phyloP scores from a whole-genome alignment of 2,329 filamentous ascomycete genomes.

The Cercospora zeina region DNA sequence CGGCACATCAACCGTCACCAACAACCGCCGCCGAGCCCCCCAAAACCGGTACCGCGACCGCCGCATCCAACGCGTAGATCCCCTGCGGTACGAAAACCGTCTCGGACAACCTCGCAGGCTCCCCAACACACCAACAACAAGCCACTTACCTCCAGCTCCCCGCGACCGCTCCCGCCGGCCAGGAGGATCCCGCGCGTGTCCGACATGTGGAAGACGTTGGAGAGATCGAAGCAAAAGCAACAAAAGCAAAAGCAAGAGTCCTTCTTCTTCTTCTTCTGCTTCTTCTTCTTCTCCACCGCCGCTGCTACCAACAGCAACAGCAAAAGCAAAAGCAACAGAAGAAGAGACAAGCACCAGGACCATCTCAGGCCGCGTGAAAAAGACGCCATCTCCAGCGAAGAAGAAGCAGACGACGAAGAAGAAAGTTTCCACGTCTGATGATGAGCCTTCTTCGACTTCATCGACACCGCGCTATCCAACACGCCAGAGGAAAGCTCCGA shows the following conservation, averaged over 20 bases:
- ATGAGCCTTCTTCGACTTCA: neutral
- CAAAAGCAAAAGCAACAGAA: neutral
- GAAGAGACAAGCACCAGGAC: neutral
- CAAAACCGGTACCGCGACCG: constrained; percentile 14
- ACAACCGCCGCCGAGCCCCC: neutral
- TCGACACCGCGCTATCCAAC: neutral
- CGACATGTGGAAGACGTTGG: constrained; percentile 23
- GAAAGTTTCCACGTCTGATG: too few species aligned
- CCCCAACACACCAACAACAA: constrained; percentile 27
- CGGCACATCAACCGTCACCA: neutral
- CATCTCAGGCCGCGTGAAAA: neutral
- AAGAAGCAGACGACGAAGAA: neutral
- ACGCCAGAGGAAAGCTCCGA: neutral
- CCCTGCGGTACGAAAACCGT: constrained; percentile 24
- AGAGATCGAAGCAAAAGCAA: constrained; percentile 13
- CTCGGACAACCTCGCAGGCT: constrained; percentile 20
- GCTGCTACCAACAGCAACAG: neutral
- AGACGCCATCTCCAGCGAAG: neutral
- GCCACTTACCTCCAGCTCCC: constrained; percentile 24
- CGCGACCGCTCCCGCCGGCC: constrained; percentile 12
- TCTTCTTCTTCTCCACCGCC: too few species aligned
- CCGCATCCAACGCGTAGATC: constrained; percentile 21
- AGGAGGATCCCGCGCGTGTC: constrained; percentile 16
- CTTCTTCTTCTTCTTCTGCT: neutral
- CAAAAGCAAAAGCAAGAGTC: neutral